Evolutionary conservation across 176 grass and related monocot species (phyloP).

Genomic region (Thinopyrum elongatum): DNA sequence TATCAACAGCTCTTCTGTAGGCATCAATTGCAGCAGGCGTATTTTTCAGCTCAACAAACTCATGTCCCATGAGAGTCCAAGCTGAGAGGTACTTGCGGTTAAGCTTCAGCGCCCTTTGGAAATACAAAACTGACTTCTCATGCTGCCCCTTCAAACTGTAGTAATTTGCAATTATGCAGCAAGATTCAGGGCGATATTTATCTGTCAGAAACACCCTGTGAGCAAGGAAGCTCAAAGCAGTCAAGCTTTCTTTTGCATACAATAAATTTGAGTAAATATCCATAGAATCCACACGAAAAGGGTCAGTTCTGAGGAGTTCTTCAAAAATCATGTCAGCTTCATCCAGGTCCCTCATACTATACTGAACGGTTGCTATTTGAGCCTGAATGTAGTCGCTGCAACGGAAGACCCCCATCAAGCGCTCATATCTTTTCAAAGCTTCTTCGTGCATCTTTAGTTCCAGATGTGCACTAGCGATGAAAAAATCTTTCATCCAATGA

Average conservation of each 20-base stretch:
- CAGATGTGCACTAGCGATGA: constrained; percentile 83
- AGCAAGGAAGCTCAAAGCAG: constrained; percentile 89
- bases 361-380: constrained; percentile 92
- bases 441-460: constrained; percentile 97
- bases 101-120: constrained; percentile 85
- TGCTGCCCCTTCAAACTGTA: constrained; percentile 98
- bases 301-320: constrained; percentile 91
- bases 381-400: constrained; percentile 91
- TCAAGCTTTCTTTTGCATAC: constrained; percentile 94
- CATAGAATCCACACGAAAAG: constrained; percentile 96
- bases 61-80: constrained; percentile 99
- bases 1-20: constrained; percentile 92
- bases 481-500: constrained; percentile 99
- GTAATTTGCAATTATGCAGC: constrained; percentile 99
- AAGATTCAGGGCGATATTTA: constrained; percentile 92
- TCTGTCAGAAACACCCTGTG: constrained; percentile 98
- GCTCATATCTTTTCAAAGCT: constrained; percentile 81
- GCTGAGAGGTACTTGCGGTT: constrained; percentile 96
- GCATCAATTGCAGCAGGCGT: constrained; percentile 96
- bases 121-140: constrained; percentile 92
- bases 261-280: constrained; percentile 94
- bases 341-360: constrained; percentile 92
- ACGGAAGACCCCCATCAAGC: constrained; percentile 62
- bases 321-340: constrained; percentile 96
- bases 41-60: constrained; percentile 98